Evolutionary conservation across 1,284 basidiomycete species (phyloP).

Genomic region (Cutaneotrichosporon sp.): DNA sequence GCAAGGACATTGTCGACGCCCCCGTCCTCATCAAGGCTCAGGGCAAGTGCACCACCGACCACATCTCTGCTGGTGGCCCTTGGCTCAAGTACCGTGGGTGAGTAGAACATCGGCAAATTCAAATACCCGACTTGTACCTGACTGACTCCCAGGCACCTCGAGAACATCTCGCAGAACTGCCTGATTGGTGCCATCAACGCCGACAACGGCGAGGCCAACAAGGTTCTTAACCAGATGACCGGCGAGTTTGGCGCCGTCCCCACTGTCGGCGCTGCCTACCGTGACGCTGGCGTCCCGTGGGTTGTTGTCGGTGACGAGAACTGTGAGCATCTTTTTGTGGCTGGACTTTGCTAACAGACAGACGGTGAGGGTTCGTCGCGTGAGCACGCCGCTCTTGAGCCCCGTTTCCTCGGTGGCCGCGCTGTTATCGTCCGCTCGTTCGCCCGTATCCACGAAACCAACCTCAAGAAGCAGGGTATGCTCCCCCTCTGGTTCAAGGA

Average conservation of each 20-base stretch:
- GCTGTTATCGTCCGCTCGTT: conserved; percentile 88
- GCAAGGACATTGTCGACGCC: conserved; percentile 67
- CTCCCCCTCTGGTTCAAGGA: conserved; percentile 82
- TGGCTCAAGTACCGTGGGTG: conserved; percentile 89
- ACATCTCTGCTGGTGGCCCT: conserved; percentile 91
- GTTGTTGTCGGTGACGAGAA: conserved; percentile 93
- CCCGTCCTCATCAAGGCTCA: conserved; percentile 80
- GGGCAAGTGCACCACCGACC: conserved; percentile 98
- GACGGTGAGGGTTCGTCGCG: conserved; percentile 82
- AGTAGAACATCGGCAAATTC: too few relatives aligned
- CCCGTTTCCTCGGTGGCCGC: conserved; percentile 86
- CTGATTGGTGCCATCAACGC: conserved; percentile 82
- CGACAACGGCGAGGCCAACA: conserved; percentile 81
- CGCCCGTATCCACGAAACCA: conserved; percentile 97
- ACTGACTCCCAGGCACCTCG: conserved; percentile 64
- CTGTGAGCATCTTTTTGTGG: conserved; percentile 38
- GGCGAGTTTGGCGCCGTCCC: conserved; percentile 86
- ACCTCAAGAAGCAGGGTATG: conserved; percentile 70
- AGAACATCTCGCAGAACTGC: conserved; percentile 95
- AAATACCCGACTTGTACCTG: too few relatives aligned
- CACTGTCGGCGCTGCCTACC: conserved; percentile 79
- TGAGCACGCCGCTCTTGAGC: conserved; percentile 96
- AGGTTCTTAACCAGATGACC: conserved; percentile 85
- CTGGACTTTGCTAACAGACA: conserved; percentile 49
- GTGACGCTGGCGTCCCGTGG: conserved; percentile 87